A percentile compares a stretch with the other conserved stretches of the same genome.
phyloP scores from a whole-genome alignment of 139 green algal genomes.

The Chlamydomonas sp. region DNA sequence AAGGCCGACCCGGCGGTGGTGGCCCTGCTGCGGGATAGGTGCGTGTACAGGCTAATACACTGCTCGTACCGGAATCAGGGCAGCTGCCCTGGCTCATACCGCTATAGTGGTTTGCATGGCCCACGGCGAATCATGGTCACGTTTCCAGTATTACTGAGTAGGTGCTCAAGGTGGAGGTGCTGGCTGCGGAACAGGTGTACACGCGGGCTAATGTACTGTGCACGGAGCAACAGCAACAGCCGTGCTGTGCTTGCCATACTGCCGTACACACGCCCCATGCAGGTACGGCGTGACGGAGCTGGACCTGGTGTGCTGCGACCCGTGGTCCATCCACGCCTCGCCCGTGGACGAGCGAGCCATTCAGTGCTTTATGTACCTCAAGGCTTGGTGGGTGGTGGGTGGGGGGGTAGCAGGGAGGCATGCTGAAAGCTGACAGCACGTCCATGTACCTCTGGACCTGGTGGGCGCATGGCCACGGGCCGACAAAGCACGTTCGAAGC shows the following conservation, averaged over 20 bases:
- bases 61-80: not conserved
- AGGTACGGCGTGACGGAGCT: slow-evolving; percentile 59
- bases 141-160: not conserved
- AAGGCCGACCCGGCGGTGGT: slow-evolving; percentile 38
- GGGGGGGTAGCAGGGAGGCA: not conserved
- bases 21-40: slow-evolving; percentile 45
- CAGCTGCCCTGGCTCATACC: not conserved
- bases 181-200: not conserved
- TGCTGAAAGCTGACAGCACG: too few relatives aligned
- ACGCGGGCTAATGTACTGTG: not conserved
- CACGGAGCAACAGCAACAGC: not conserved
- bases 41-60: not conserved
- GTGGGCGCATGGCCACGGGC: too few relatives aligned
- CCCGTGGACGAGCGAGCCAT: slow-evolving; percentile 49
- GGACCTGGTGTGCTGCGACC: slow-evolving; percentile 58
- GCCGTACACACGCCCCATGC: not conserved
- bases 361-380: slow-evolving; percentile 73
- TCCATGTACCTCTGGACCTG: too few relatives aligned
- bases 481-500: too few relatives aligned
- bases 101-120: too few relatives aligned
- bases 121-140: too few relatives aligned
- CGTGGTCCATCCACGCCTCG: slow-evolving; percentile 61
- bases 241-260: not conserved
- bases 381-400: slow-evolving; percentile 8
- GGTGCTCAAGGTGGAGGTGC: too few relatives aligned